These are phyloP conservation scores for Uromyces viciae-fabae DNA, from an alignment of 1,284 basidiomycete genomes.

Conservation along the genomic window DNA sequence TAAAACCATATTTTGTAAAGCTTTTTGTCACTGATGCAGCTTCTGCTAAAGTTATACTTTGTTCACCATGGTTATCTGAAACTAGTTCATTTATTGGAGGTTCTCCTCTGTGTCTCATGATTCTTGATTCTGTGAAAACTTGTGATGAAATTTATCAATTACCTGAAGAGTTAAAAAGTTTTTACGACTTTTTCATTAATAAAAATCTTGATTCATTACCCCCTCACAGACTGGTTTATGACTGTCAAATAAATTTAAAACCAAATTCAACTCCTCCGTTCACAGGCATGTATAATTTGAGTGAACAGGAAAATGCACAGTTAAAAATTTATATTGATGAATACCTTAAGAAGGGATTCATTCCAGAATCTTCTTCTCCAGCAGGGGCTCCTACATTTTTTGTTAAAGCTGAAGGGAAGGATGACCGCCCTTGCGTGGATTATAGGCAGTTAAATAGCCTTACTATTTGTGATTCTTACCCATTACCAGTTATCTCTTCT, in stretches of 20 bases:
- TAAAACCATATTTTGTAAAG: not conserved
- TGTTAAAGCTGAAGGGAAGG: not conserved
- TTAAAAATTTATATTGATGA: not conserved
- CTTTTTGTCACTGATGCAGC: not conserved
- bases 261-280: not conserved
- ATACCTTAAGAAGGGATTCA: no score
- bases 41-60: not conserved
- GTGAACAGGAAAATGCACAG: not conserved
- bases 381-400: not conserved
- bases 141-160: no score
- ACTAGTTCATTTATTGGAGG: not conserved
- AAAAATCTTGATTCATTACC: not conserved
- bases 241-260: not conserved
- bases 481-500: not conserved
- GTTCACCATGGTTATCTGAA: not conserved
- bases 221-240: not conserved
- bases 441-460: constrained; percentile 9
- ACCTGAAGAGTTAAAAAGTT: not conserved
- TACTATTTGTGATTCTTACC: constrained; percentile 2
- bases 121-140: not conserved
- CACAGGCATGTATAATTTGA: constrained; percentile 4
- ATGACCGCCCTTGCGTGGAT: not conserved
- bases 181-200: not conserved
- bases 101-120: not conserved
- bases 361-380: not conserved